A percentile compares a stretch with the other conserved stretches of the same genome.
These are phyloP conservation scores for Platanthera guangdongensis DNA, from an alignment of 106 monocot genomes.

Conservation along the genomic window DNA sequence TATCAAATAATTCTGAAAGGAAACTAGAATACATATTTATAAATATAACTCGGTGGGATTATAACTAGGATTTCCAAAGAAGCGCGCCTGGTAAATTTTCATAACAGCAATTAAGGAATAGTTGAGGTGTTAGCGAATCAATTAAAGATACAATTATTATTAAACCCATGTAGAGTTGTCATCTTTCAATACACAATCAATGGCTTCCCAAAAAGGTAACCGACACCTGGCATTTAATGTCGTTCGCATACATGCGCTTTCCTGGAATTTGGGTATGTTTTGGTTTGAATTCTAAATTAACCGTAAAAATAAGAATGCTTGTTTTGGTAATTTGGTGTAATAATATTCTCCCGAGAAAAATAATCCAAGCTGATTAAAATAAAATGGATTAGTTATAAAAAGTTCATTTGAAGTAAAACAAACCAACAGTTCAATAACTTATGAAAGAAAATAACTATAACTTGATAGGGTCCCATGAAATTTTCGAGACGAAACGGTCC, in stretches of 20 bases:
- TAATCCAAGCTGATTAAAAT: too few relatives aligned
- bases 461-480: too few relatives aligned
- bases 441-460: too few relatives aligned
- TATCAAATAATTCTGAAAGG: not conserved
- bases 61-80: not conserved
- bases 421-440: too few relatives aligned
- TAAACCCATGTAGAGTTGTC: not conserved
- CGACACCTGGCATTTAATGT: not conserved
- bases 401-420: too few relatives aligned
- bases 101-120: not conserved
- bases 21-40: not conserved
- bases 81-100: not conserved
- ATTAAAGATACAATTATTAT: constrained; percentile 1
- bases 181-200: not conserved
- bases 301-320: too few relatives aligned
- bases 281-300: too few relatives aligned
- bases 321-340: too few relatives aligned
- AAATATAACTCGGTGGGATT: not conserved
- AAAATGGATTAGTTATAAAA: too few relatives aligned
- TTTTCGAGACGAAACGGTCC: too few relatives aligned
- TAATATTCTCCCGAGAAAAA: too few relatives aligned
- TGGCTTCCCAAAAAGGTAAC: not conserved
- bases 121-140: not conserved
- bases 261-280: too few relatives aligned
- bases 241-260: not conserved